Conservation (phyloP, 2,329 filamentous ascomycete species). For the Alternaria sp. region DNA sequence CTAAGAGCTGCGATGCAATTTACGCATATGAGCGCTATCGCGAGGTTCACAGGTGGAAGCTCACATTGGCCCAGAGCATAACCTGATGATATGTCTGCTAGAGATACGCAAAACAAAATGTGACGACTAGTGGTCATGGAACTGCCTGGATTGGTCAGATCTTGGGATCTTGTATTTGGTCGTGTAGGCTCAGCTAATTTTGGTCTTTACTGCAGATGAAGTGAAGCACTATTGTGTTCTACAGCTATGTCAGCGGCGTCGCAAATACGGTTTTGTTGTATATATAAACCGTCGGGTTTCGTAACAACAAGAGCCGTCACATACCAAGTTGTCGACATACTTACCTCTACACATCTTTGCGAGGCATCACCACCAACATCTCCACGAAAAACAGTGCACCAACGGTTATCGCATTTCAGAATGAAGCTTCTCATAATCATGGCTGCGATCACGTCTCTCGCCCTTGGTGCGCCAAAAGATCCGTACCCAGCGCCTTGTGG, state of each 20-base stretch:
- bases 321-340: conserved; percentile 3
- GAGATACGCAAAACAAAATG: conserved; percentile 7
- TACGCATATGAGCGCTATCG: conserved; percentile 23
- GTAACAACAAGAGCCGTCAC: not conserved
- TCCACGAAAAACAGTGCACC: not conserved
- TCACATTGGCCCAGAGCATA: conserved; percentile 2
- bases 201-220: not conserved
- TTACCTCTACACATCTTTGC: not conserved
- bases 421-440: conserved; percentile 28
- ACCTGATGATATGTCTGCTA: conserved; percentile 7
- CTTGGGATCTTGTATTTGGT: not conserved
- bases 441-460: conserved; percentile 27
- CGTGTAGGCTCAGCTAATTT: conserved; percentile 9
- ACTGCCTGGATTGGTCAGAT: conserved; percentile 8
- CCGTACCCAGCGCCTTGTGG: conserved; percentile 43
- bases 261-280: conserved; percentile 5
- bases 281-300: conserved; percentile 20
- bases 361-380: not conserved
- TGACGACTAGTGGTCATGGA: not conserved
- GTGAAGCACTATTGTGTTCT: not conserved
- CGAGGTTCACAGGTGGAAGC: not conserved
- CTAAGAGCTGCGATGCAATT: conserved; percentile 20
- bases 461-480: conserved; percentile 31
- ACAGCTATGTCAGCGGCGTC: conserved; percentile 19
- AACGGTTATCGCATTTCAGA: not conserved